Percentiles rank a stretch among this genome's conserved stretches.
Conservation (phyloP, 2,329 filamentous ascomycete species). For the Clonostachys rosea region DNA sequence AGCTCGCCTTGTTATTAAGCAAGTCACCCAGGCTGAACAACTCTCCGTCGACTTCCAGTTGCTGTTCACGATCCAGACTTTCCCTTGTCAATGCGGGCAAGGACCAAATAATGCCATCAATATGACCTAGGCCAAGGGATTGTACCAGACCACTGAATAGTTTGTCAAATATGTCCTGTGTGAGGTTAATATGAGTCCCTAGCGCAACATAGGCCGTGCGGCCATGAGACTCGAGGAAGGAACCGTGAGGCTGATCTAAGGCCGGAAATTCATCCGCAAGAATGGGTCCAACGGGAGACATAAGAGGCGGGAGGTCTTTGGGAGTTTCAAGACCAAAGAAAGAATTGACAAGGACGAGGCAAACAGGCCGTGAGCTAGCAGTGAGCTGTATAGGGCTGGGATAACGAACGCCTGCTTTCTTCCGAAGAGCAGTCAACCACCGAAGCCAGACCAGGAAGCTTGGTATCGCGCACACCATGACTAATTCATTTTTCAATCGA, state of each 20-base stretch:
- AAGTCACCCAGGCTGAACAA: conserved; percentile 6
- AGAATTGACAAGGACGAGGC: conserved; percentile 35
- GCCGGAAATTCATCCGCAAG: conserved; percentile 24
- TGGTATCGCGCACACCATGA: conserved; percentile 19
- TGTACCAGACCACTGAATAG: conserved; percentile 22
- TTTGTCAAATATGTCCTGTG: conserved; percentile 17
- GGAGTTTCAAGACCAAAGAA: conserved; percentile 36
- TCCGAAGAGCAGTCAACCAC: conserved; percentile 25
- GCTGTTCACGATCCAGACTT: background rate
- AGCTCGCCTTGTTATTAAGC: conserved; percentile 16
- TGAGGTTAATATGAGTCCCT: conserved; percentile 31
- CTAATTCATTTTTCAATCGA: conserved; percentile 26
- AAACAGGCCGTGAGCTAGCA: conserved; percentile 25
- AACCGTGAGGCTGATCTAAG: conserved; percentile 13
- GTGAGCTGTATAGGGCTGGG: conserved; percentile 9
- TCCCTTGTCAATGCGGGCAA: background rate
- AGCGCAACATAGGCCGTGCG: conserved; percentile 32
- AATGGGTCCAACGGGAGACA: conserved; percentile 31
- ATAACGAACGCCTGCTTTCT: conserved; percentile 21
- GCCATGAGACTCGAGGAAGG: conserved; percentile 22
- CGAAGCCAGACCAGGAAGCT: conserved; percentile 17
- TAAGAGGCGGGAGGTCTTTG: conserved; percentile 31
- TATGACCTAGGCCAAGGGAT: conserved; percentile 13
- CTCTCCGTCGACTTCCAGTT: too few relatives aligned
- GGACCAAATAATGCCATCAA: conserved; percentile 35